Percentiles rank a stretch among this genome's conserved stretches.
Conservation (phyloP, 2,329 filamentous ascomycete genomes). For the Aspergillus thermomutatus region DNA sequence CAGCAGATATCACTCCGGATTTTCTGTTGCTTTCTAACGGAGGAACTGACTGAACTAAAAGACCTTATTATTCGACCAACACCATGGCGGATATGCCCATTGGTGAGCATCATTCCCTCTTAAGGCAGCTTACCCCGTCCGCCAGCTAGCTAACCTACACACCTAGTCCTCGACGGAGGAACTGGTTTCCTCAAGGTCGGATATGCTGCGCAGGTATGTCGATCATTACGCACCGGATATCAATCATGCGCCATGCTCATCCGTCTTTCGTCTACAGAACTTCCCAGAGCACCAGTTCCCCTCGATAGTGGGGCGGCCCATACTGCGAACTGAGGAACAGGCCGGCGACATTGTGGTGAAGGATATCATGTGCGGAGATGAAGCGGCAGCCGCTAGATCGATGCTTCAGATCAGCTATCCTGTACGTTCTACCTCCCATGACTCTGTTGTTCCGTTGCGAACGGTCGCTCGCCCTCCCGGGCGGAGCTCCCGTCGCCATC, state of each 20-base stretch:
- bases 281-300: slow-evolving; percentile 99
- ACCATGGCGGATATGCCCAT: slow-evolving; percentile 50
- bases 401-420: slow-evolving; percentile 99
- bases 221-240: neutral
- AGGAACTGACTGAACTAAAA: slow-evolving; percentile 9
- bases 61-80: slow-evolving; percentile 1
- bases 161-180: slow-evolving; percentile 93
- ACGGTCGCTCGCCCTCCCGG: neutral
- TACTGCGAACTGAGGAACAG: slow-evolving; percentile 92
- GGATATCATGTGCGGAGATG: slow-evolving; percentile 99
- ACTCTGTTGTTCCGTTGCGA: neutral
- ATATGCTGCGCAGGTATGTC: slow-evolving; percentile 79
- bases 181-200: slow-evolving; percentile 99
- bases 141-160: slow-evolving; percentile 26
- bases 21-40: neutral
- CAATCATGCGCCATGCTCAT: slow-evolving; percentile 4
- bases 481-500: slow-evolving; percentile 15
- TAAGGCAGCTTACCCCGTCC: slow-evolving; percentile 20
- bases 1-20: neutral
- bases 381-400: slow-evolving; percentile 89
- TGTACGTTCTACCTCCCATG: slow-evolving; percentile 44
- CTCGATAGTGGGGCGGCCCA: slow-evolving; percentile 95
- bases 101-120: slow-evolving; percentile 35
- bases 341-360: slow-evolving; percentile 73
- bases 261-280: slow-evolving; percentile 59